A percentile compares a stretch with the other conserved stretches of the same genome.
phyloP scores from a whole-genome alignment of 2,329 filamentous ascomycete species.

The Fusarium poae region DNA sequence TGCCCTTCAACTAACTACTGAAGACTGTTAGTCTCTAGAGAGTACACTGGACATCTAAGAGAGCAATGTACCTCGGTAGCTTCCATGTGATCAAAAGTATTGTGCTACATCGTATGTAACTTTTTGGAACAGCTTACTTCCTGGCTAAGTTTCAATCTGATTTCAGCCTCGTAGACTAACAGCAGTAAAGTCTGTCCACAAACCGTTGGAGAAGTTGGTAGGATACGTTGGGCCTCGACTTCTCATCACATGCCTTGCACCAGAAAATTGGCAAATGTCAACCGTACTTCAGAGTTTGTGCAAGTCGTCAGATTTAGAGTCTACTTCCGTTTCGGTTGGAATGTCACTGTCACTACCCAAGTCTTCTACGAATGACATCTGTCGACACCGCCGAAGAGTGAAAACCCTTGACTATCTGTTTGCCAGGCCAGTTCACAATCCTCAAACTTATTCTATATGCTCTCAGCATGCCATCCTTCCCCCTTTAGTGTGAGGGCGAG shows the following conservation, averaged over 20 bases:
- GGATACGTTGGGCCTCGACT: conserved; percentile 2
- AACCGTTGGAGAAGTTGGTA: conserved; percentile 12
- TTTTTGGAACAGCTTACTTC: conserved; percentile 3
- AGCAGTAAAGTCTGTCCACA: conserved; percentile 14
- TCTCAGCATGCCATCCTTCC: neutral
- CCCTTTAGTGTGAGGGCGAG: neutral
- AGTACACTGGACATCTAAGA: neutral
- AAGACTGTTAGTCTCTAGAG: neutral
- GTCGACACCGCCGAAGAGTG: conserved; percentile 17
- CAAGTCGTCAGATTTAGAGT: conserved; percentile 15
- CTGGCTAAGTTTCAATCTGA: conserved; percentile 7
- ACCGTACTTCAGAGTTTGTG: conserved; percentile 6
- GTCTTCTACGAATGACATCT: conserved; percentile 13
- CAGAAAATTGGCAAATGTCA: conserved; percentile 30
- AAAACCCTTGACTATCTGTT: conserved; percentile 2
- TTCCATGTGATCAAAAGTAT: conserved; percentile 17
- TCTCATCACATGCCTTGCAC: conserved; percentile 31
- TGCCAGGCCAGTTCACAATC: conserved; percentile 1
- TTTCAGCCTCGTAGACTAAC: conserved; percentile 20
- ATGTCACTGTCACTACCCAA: neutral
- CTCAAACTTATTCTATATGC: neutral
- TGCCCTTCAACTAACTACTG: neutral
- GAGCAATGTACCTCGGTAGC: conserved; percentile 7
- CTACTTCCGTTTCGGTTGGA: conserved; percentile 18
- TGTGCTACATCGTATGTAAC: conserved; percentile 1